Base-by-base conservation (phyloP, 768 basidiomycete genomes). In the Psilocybe subaeruginosa region DNA sequence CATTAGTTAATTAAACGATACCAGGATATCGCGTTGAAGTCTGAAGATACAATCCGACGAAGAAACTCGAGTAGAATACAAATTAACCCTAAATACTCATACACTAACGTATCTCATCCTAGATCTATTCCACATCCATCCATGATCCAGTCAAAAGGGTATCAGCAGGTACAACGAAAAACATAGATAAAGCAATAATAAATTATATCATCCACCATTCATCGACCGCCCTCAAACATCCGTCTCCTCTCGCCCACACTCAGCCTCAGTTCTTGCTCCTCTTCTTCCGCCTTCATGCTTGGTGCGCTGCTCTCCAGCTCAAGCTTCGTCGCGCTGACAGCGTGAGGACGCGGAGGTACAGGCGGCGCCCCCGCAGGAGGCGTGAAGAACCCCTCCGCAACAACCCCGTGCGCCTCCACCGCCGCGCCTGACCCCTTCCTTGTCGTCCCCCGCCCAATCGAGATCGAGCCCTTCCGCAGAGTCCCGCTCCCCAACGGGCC, bases 351-450 rank as follows among this genome's bases (percentile, higher is more conserved):
- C 12, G 56, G 46, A 8, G 77, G 77, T 0, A 77, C 71, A 9
- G 76, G 75, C 1, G 80, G 78, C 3, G 74, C 72, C 35, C 65
- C 66, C 31, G 63, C 64, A 6, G 89, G 87, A 3, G 90, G 78
- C 11, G 80, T 77, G 72, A 94, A 94, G 70, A 93, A 93, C 0
- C 92, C 93, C 19, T 80, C 81, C 35, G 91, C 92, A 33, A 89
- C 92, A 49, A 94, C 79, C 16, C 91, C 82, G 48, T 89, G 71
- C 29, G 91, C 88, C 75, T 91, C 89, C 59, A 93, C 92, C 31
- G 85, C 89, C 19, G 90, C 85, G 14, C 89, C 92, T 55, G 81
- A 79, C 47, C 83, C 74, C 77, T 92, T 92, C 65, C 78, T 72
- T 68, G 77, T 82, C 62, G 85, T 85, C 17, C 85, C 87, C 39